Evolutionary conservation across 345 rosid species (phyloP).

Genomic region (Acer campestre): DNA sequence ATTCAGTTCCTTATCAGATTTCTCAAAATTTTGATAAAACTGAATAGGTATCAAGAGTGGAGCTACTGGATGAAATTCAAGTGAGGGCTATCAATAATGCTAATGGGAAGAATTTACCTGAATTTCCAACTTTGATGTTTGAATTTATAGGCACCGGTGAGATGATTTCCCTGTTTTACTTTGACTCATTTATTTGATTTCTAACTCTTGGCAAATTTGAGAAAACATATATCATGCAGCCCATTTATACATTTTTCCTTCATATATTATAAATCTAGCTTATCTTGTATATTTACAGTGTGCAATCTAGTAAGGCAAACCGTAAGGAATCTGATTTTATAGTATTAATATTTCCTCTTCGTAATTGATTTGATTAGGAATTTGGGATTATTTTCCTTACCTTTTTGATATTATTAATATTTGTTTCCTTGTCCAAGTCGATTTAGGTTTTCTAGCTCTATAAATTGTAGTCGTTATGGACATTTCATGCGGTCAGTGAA

Average conservation of each 20-base stretch:
- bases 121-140: slow-evolving; percentile 90
- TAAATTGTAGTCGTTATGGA: not conserved
- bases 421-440: not conserved
- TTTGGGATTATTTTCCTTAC: not conserved
- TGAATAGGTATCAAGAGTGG: slow-evolving; percentile 81
- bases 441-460: not conserved
- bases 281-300: not conserved
- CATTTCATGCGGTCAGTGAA: too few species aligned
- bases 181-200: not conserved
- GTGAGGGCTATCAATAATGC: slow-evolving; percentile 84
- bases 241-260: not conserved
- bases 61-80: slow-evolving; percentile 89
- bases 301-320: not conserved
- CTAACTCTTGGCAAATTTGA: not conserved
- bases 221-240: not conserved
- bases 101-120: slow-evolving; percentile 75
- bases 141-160: slow-evolving; percentile 92
- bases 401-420: not conserved
- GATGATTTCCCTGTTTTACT: slow-evolving; percentile 7
- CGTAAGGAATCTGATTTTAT: not conserved
- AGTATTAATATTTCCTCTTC: not conserved
- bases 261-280: not conserved
- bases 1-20: slow-evolving; percentile 20
- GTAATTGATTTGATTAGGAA: not conserved
- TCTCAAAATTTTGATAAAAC: slow-evolving; percentile 10